Evolutionary conservation across 192 early-diverging fungal genomes (phyloP).

Genomic region (Podila clonocystis): DNA sequence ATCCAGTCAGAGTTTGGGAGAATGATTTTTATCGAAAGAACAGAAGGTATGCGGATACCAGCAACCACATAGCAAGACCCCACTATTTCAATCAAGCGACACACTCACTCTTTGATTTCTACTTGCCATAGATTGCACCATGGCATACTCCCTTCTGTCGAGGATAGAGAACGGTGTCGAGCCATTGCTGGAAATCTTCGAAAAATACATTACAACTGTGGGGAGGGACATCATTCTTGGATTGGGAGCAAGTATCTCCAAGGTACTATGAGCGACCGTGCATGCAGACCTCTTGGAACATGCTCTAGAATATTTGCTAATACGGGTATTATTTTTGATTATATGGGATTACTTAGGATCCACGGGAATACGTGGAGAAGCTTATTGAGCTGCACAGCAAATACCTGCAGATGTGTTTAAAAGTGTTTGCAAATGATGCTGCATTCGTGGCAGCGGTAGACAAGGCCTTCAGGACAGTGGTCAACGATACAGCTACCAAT

Average conservation of each 20-base stretch:
- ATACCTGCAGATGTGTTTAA: slow-evolving; percentile 65
- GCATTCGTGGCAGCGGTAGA: slow-evolving; percentile 82
- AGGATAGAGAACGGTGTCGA: slow-evolving; percentile 72
- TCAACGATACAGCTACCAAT: slow-evolving; percentile 67
- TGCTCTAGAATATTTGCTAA: background rate
- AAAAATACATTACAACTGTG: slow-evolving; percentile 68
- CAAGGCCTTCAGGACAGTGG: slow-evolving; percentile 80
- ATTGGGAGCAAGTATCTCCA: slow-evolving; percentile 54
- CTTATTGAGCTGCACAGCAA: slow-evolving; percentile 72
- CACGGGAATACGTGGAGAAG: slow-evolving; percentile 73
- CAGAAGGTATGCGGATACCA: slow-evolving; percentile 56
- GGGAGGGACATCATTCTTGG: slow-evolving; percentile 65
- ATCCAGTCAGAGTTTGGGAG: slow-evolving; percentile 75
- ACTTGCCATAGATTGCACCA: slow-evolving; percentile 63
- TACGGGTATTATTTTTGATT: background rate
- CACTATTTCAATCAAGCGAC: too few species aligned
- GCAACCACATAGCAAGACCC: too few species aligned
- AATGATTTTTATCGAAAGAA: slow-evolving; percentile 73
- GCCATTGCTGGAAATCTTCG: slow-evolving; percentile 68
- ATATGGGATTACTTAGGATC: slow-evolving; percentile 62
- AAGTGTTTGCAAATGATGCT: slow-evolving; percentile 73
- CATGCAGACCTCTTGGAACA: background rate
- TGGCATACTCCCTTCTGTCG: slow-evolving; percentile 72
- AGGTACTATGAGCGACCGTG: slow-evolving; percentile 47
- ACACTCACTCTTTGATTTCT: background rate